These are phyloP conservation scores for Ophidiomyces ophidiicola DNA, from an alignment of 2,329 filamentous ascomycete genomes.

Conservation along the genomic window DNA sequence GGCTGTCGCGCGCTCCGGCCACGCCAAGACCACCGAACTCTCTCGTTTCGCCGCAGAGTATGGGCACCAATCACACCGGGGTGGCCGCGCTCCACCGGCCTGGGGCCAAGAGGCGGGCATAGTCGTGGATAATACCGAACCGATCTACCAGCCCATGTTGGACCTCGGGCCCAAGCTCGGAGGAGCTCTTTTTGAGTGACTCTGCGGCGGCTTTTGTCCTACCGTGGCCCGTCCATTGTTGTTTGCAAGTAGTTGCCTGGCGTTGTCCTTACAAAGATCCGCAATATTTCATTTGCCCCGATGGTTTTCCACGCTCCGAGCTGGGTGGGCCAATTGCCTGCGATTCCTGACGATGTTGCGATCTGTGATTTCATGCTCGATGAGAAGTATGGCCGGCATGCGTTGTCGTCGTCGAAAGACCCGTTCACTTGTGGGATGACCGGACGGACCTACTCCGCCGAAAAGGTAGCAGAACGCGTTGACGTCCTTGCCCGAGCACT, in stretches of 20 bases:
- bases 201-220: background rate
- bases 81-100: background rate
- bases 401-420: conserved; percentile 50
- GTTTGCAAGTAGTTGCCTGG: background rate
- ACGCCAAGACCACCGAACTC: too few relatives aligned
- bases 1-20: background rate
- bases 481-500: conserved; percentile 57
- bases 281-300: too few relatives aligned
- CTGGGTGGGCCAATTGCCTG: conserved; percentile 33
- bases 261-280: background rate
- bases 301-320: conserved; percentile 38
- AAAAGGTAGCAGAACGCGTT: conserved; percentile 53
- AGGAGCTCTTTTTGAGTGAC: background rate
- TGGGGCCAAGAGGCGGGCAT: background rate
- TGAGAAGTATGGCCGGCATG: conserved; percentile 55
- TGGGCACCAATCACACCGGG: conserved; percentile 5
- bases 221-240: background rate
- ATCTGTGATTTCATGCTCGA: conserved; percentile 66
- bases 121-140: background rate
- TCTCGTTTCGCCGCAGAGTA: background rate
- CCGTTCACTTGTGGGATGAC: conserved; percentile 68
- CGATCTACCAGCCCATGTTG: background rate
- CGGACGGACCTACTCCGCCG: conserved; percentile 52
- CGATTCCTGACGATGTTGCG: conserved; percentile 61
- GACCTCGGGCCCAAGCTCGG: conserved; percentile 1